Evolutionary conservation across 1,284 basidiomycete species (phyloP), one percentile per base, ranked within the genome.

Genomic region (Rhodotorula mucilaginosa): DNA sequence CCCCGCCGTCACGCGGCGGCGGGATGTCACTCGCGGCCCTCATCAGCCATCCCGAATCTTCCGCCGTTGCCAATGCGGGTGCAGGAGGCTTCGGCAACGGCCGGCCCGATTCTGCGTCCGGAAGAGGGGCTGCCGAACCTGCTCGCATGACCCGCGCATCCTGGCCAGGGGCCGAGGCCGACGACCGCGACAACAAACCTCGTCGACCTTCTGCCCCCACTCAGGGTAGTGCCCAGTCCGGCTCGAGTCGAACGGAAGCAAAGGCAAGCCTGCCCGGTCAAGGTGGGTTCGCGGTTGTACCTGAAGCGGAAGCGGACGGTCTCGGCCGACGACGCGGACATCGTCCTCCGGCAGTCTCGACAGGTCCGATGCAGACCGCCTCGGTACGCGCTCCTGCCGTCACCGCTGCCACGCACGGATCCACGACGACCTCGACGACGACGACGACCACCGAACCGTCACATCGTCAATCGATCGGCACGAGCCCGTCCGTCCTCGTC

Each of bases 321-420:
- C 48, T 72, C 1, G 70, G 39, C 16, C 65, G 66, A 23, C 39
- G 70, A 3, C 39, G 70, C 15, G 70, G 70, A 4, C 70, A 69
- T n/a, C 70, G 67, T 26, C 70, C 70, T n/a, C 64, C 70, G 3
- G 57, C 70, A 16, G 67, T 72, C 26, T 21, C 61, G n/a, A 66
- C 70, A 3, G 15, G n/a, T 52, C 6, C n/a, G 57, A 0, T 44
- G 56, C 34, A 23, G 2, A 10, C 49, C 8, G 23, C 46, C n/a
- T 26, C 58, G n/a, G 29, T 3, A 19, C 54, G 31, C n/a, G 18
- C 48, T 39, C 61, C 46, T 34, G 56, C 31, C 5, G 47, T 47
- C 23, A 26, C 46, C 39, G 12, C 29, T 44, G 26, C 51, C 51
- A 34, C 44, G 6, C n/a, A 16, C 61, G 31, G 51, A 1, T 29